phyloP scores from a whole-genome alignment of 176 grass and related monocot genomes.

The Chloris gayana region DNA sequence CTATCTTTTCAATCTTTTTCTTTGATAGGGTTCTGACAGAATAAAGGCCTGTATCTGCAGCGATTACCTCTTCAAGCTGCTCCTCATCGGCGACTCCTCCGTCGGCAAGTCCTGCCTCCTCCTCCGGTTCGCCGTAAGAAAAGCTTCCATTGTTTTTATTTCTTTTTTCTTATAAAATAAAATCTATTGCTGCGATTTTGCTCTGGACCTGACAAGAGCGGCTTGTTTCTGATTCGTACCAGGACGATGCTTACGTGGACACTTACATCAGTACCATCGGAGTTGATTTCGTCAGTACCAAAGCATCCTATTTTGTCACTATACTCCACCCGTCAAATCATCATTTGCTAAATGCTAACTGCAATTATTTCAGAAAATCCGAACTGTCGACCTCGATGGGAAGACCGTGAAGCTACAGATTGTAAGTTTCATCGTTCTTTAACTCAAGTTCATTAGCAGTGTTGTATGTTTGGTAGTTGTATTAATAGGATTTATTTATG shows the following conservation, averaged over 20 bases:
- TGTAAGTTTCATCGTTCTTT: constrained; percentile 49
- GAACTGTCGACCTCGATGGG: constrained; percentile 75
- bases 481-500: background rate
- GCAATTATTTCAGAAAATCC: constrained; percentile 66
- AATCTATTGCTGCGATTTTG: background rate
- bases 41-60: constrained; percentile 37
- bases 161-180: background rate
- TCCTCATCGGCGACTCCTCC: constrained; percentile 97
- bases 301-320: constrained; percentile 3
- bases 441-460: background rate
- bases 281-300: constrained; percentile 89
- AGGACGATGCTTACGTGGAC: constrained; percentile 93
- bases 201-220: constrained; percentile 6
- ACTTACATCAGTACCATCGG: constrained; percentile 97
- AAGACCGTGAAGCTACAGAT: constrained; percentile 92
- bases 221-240: constrained; percentile 29
- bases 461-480: background rate
- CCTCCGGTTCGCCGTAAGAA: constrained; percentile 76
- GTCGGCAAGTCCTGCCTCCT: constrained; percentile 96
- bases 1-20: constrained; percentile 10
- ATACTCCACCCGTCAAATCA: background rate
- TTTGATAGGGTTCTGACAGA: background rate
- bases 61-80: constrained; percentile 99
- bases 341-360: constrained; percentile 1
- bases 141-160: background rate